A percentile compares a stretch with the other conserved stretches of the same genome.
These are phyloP conservation scores for Eutrema yunnanense DNA, from an alignment of 345 rosid genomes.

Conservation along the genomic window DNA sequence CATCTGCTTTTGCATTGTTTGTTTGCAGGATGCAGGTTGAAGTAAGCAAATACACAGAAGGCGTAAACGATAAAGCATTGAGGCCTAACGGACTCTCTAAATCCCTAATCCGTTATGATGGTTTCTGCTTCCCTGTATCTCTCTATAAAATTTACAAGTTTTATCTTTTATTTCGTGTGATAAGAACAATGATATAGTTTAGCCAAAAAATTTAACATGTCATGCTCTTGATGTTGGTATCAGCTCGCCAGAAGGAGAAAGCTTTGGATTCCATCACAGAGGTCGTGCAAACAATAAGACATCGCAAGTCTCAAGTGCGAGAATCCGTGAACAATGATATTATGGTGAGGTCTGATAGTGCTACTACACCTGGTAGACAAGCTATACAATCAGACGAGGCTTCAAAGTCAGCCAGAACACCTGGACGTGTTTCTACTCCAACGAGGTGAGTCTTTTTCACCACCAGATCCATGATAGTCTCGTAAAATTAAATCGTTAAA, in stretches of 20 bases:
- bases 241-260: slow-evolving; percentile 83
- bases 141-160: background rate
- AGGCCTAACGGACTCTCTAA: slow-evolving; percentile 88
- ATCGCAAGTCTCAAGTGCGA: slow-evolving; percentile 46
- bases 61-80: slow-evolving; percentile 56
- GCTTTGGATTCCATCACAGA: slow-evolving; percentile 81
- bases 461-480: background rate
- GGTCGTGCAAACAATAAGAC: slow-evolving; percentile 76
- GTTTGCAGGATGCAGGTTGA: slow-evolving; percentile 92
- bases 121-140: slow-evolving; percentile 34
- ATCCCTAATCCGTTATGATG: slow-evolving; percentile 88
- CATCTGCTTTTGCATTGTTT: background rate
- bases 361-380: slow-evolving; percentile 38
- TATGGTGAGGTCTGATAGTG: slow-evolving; percentile 2
- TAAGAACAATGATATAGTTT: background rate
- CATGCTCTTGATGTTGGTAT: slow-evolving; percentile 15
- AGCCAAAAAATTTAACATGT: background rate
- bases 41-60: slow-evolving; percentile 96
- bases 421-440: slow-evolving; percentile 48
- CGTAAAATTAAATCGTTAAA: background rate
- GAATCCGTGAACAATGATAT: slow-evolving; percentile 30
- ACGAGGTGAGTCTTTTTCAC: slow-evolving; percentile 44
- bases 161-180: background rate
- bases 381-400: slow-evolving; percentile 35
- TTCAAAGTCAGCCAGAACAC: slow-evolving; percentile 45